phyloP scores from a whole-genome alignment of 176 grass and related monocot genomes.

The Lolium rigidum region DNA sequence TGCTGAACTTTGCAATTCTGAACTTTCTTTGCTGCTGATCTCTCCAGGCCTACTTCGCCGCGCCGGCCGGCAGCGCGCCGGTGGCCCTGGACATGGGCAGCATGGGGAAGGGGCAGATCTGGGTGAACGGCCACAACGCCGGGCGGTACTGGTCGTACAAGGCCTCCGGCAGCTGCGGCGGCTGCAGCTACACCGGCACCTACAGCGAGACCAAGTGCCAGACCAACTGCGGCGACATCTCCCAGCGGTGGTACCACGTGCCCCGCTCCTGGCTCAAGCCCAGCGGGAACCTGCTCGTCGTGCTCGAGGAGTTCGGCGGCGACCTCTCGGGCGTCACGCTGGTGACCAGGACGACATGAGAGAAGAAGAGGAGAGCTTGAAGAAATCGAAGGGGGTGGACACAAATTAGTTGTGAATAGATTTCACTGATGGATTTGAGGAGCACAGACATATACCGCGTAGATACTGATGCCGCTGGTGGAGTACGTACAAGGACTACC shows the following conservation, averaged over 20 bases:
- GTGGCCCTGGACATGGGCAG: slow-evolving; percentile 89
- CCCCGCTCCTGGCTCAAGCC: slow-evolving; percentile 83
- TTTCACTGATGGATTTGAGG: too few species aligned
- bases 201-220: slow-evolving; percentile 81
- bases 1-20: background rate
- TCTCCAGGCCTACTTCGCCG: slow-evolving; percentile 76
- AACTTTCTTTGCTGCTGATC: background rate
- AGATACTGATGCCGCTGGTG: slow-evolving; percentile 25
- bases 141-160: slow-evolving; percentile 93
- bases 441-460: slow-evolving; percentile 26
- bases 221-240: slow-evolving; percentile 69
- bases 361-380: background rate
- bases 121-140: slow-evolving; percentile 82
- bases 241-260: slow-evolving; percentile 89
- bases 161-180: slow-evolving; percentile 67
- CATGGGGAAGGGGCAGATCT: slow-evolving; percentile 95
- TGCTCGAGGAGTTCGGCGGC: slow-evolving; percentile 87
- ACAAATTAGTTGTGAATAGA: slow-evolving; percentile 26
- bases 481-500: background rate
- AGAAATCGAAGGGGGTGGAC: background rate
- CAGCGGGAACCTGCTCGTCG: slow-evolving; percentile 75
- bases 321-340: slow-evolving; percentile 74
- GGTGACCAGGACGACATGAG: slow-evolving; percentile 63
- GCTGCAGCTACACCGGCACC: slow-evolving; percentile 75
- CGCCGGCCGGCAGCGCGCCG: slow-evolving; percentile 69